These are phyloP conservation scores for Ciborinia camelliae DNA, from an alignment of 2,329 filamentous ascomycete genomes.

Conservation along the genomic window DNA sequence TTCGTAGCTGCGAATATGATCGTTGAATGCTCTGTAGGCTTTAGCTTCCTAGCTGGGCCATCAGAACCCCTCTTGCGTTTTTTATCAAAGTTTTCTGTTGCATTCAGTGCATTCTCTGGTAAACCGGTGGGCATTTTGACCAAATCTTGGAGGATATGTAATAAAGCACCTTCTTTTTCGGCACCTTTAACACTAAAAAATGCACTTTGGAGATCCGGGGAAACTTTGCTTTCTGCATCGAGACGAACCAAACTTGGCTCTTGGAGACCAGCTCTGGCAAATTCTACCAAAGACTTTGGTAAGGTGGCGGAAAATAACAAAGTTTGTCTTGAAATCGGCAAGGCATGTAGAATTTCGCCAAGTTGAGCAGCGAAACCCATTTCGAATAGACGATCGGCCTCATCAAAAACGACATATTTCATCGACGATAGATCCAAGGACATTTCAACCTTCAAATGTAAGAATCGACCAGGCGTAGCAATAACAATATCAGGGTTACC, in stretches of 20 bases:
- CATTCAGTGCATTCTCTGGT: slow-evolving; percentile 48
- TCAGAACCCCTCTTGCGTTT: slow-evolving; percentile 68
- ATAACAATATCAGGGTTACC: slow-evolving; percentile 97
- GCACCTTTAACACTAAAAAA: slow-evolving; percentile 91
- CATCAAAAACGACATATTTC: slow-evolving; percentile 93
- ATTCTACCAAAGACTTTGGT: slow-evolving; percentile 91
- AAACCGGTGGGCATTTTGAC: slow-evolving; percentile 81
- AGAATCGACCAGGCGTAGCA: slow-evolving; percentile 90
- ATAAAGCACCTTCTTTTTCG: slow-evolving; percentile 88
- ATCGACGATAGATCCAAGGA: slow-evolving; percentile 84
- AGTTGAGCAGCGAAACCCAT: slow-evolving; percentile 97
- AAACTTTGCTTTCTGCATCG: slow-evolving; percentile 93
- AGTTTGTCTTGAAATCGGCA: slow-evolving; percentile 83
- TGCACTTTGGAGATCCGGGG: slow-evolving; percentile 89
- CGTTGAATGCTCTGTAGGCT: slow-evolving; percentile 84
- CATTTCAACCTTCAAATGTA: slow-evolving; percentile 98
- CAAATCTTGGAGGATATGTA: slow-evolving; percentile 85
- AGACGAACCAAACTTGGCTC: slow-evolving; percentile 87
- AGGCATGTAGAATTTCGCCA: slow-evolving; percentile 84
- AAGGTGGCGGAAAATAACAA: slow-evolving; percentile 93
- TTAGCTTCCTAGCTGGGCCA: slow-evolving; percentile 55
- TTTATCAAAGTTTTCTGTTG: slow-evolving; percentile 46
- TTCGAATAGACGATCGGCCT: slow-evolving; percentile 94
- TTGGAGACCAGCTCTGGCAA: slow-evolving; percentile 87
- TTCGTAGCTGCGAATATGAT: slow-evolving; percentile 95